Evolutionary conservation across 257 asterid genomes (phyloP).

Genomic region (Thymus mandschuricus): DNA sequence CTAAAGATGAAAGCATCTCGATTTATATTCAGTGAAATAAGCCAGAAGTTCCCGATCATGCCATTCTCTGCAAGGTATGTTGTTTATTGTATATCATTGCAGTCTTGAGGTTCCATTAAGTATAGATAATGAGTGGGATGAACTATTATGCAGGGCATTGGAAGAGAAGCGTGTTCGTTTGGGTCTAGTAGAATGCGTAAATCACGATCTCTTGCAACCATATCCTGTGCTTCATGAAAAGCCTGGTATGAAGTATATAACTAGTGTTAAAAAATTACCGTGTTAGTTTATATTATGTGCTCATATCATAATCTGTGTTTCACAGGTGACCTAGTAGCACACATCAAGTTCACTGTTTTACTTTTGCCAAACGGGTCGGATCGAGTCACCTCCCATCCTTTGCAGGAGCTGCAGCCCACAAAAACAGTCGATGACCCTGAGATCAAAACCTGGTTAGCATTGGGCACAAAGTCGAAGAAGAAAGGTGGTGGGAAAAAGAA

Average conservation of each 20-base stretch:
- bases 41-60: slow-evolving; percentile 85
- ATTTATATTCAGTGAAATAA: slow-evolving; percentile 90
- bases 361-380: slow-evolving; percentile 96
- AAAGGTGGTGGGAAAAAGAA: slow-evolving; percentile 97
- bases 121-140: slow-evolving; percentile 9
- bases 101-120: slow-evolving; percentile 3
- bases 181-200: slow-evolving; percentile 89
- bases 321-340: slow-evolving; percentile 92
- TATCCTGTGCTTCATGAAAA: slow-evolving; percentile 94
- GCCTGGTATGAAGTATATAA: slow-evolving; percentile 57
- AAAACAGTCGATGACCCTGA: slow-evolving; percentile 81
- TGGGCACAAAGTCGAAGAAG: slow-evolving; percentile 75
- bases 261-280: background rate
- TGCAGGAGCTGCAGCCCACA: slow-evolving; percentile 80
- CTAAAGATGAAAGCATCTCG: slow-evolving; percentile 94
- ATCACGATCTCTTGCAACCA: slow-evolving; percentile 93
- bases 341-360: slow-evolving; percentile 85
- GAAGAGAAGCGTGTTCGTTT: slow-evolving; percentile 93
- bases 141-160: slow-evolving; percentile 66
- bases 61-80: slow-evolving; percentile 80
- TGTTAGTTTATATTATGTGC: background rate
- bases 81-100: background rate
- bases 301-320: slow-evolving; percentile 2
- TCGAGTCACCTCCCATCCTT: slow-evolving; percentile 76
- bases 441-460: slow-evolving; percentile 78